phyloP scores from a whole-genome alignment of 2,329 filamentous ascomycete genomes.

The Talaromyces marneffei region DNA sequence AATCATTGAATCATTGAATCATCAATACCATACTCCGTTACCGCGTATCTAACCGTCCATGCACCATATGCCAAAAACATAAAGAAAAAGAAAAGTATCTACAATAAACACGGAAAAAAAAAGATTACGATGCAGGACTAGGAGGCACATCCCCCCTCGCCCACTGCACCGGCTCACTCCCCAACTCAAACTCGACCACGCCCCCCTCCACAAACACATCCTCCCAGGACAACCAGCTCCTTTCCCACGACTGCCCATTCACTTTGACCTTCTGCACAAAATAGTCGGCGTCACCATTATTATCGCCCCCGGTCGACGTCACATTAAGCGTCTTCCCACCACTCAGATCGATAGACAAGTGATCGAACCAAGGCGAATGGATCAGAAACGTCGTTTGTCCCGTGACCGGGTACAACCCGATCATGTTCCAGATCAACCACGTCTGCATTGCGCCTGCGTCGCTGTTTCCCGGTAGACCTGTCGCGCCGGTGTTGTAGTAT shows the following conservation, averaged over 20 bases:
- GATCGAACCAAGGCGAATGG: conserved; percentile 57
- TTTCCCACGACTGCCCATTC: conserved; percentile 53
- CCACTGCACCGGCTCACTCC: conserved; percentile 55
- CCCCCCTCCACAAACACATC: conserved; percentile 59
- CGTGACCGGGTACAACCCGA: conserved; percentile 52
- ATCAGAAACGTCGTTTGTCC: conserved; percentile 62
- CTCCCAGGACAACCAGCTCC: conserved; percentile 59
- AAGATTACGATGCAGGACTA: conserved; percentile 32
- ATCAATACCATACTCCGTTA: not conserved
- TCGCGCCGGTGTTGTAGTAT: conserved; percentile 50
- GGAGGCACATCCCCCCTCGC: conserved; percentile 55
- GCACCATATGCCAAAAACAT: not conserved
- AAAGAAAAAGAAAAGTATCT: not conserved
- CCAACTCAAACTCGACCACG: conserved; percentile 55
- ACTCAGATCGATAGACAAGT: conserved; percentile 50
- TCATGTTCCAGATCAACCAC: conserved; percentile 57
- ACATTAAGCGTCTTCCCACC: conserved; percentile 52
- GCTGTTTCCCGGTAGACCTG: conserved; percentile 59
- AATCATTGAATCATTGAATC: not conserved
- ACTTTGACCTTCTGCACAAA: conserved; percentile 60
- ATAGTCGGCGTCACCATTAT: conserved; percentile 48
- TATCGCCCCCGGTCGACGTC: conserved; percentile 53
- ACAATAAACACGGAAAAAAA: not conserved
- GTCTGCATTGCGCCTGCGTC: conserved; percentile 61
- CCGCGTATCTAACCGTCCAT: not conserved